Percentiles rank a stretch among this genome's conserved stretches.
Evolutionary conservation across 345 rosid genomes (phyloP).

Genomic region (Tarenaya hassleriana): DNA sequence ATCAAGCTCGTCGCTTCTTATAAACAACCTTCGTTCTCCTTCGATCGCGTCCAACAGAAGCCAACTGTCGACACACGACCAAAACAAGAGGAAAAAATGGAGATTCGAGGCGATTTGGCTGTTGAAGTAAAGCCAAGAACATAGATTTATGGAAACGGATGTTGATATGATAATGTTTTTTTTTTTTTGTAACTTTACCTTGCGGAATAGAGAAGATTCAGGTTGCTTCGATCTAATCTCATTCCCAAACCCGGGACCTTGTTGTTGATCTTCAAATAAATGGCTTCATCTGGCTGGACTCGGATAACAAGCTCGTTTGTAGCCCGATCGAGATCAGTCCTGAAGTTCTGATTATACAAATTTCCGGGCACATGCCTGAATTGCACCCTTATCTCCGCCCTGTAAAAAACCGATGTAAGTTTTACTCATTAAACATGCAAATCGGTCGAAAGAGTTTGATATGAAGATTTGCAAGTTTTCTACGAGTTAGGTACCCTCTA

Average conservation of each 20-base stretch:
- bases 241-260: constrained; percentile 98
- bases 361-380: constrained; percentile 98
- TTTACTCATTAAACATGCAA: not conserved
- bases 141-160: too few relatives aligned
- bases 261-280: constrained; percentile 90
- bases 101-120: too few relatives aligned
- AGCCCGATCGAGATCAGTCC: constrained; percentile 74
- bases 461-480: not conserved
- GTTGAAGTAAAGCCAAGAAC: too few relatives aligned
- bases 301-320: constrained; percentile 95
- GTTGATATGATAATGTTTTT: too few relatives aligned
- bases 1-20: constrained; percentile 91
- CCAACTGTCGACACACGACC: too few relatives aligned
- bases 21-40: constrained; percentile 94
- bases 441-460: not conserved
- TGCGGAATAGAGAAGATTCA: constrained; percentile 87
- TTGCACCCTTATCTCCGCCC: constrained; percentile 98
- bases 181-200: constrained; percentile 45
- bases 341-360: constrained; percentile 66
- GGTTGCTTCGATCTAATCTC: constrained; percentile 85
- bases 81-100: too few relatives aligned
- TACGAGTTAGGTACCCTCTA: constrained; percentile 43
- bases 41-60: constrained; percentile 88
- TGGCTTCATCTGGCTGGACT: constrained; percentile 97
- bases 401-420: constrained; percentile 26